These are phyloP conservation scores for Mallotus repandus DNA, from an alignment of 441 rosid genomes.

Conservation along the genomic window DNA sequence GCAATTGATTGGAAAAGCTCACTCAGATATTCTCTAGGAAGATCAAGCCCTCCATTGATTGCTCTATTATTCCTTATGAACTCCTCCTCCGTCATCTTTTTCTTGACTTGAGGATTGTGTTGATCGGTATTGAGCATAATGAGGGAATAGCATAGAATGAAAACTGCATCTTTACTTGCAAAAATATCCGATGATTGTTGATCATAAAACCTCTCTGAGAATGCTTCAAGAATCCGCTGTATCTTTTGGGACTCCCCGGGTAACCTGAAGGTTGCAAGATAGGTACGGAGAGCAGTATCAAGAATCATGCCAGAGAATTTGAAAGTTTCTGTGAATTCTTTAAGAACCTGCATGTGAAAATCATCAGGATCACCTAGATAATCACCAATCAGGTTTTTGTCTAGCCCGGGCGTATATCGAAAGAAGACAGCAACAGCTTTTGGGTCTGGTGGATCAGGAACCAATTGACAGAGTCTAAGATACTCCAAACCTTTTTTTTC, in stretches of 20 bases:
- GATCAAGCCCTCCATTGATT: conserved; percentile 83
- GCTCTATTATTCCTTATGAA: conserved; percentile 84
- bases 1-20: conserved; percentile 82
- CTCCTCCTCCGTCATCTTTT: conserved; percentile 95
- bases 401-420: conserved; percentile 62
- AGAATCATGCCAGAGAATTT: conserved; percentile 77
- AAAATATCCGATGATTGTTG: conserved; percentile 71
- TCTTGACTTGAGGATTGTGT: conserved; percentile 89
- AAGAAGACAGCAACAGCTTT: conserved; percentile 70
- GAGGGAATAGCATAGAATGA: conserved; percentile 74
- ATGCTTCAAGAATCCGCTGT: conserved; percentile 75
- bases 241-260: conserved; percentile 95
- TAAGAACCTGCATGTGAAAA: conserved; percentile 63
- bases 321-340: conserved; percentile 70
- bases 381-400: conserved; percentile 73
- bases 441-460: conserved; percentile 64
- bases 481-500: conserved; percentile 84
- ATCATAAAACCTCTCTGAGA: conserved; percentile 67
- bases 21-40: conserved; percentile 82
- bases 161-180: conserved; percentile 70
- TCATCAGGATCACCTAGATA: conserved; percentile 89
- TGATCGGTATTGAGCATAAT: conserved; percentile 96
- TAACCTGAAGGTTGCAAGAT: conserved; percentile 66
- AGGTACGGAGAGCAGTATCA: conserved; percentile 74
- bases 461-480: conserved; percentile 52